Base-by-base conservation (phyloP, 495 filamentous ascomycete genomes). In the Durotheca rogersii region DNA sequence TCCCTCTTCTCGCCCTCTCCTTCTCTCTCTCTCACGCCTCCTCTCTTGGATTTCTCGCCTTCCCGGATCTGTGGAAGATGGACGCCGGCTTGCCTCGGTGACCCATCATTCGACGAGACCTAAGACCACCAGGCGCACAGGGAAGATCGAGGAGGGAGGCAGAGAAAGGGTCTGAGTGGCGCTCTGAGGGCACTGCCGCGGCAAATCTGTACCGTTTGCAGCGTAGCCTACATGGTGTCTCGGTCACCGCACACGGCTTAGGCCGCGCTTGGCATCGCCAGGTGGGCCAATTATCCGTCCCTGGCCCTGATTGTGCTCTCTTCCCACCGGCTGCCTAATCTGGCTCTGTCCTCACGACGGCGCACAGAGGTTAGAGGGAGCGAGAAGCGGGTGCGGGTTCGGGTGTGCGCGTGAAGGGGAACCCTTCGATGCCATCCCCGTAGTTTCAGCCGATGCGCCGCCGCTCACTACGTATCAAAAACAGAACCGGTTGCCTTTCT, bases 181-280 rank as follows among this genome's bases (percentile, higher is more conserved):
- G 9, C 39, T 42, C 43, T 50, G 43, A 49, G 56, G 39, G 49
- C 44, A 53, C 18, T 44, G 36, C 56, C 49, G 56, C 56, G 56
- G 56, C 49, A 53, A 59, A 59, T 59, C 56, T 41, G 56, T 53
- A 39, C 56, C 50, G 21, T 53, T 53, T 59, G 34, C 21, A 59
- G 56, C 44, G 56, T 59, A 53, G 56, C 49, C 40, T 47, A 49
- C 45, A 53, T 59, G 44, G 44, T 45, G 1, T 53, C 56, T 59
- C 56, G 56, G 56, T 59, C 56, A 49, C 56, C 56, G 45, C 53
- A 50, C 36, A 53, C 50, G 56, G 56, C 56, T 59, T 59, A 59
- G 56, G 31, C 41, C 45, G 37, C 21, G 17, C 56, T 59, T 59
- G 56, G 56, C 56, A 41, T 53, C 56, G 53, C 56, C 45, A 59